Evolutionary conservation across 331 rosid species (phyloP), one percentile per base, ranked within the genome.

Genomic region (Dryas integrifolia): DNA sequence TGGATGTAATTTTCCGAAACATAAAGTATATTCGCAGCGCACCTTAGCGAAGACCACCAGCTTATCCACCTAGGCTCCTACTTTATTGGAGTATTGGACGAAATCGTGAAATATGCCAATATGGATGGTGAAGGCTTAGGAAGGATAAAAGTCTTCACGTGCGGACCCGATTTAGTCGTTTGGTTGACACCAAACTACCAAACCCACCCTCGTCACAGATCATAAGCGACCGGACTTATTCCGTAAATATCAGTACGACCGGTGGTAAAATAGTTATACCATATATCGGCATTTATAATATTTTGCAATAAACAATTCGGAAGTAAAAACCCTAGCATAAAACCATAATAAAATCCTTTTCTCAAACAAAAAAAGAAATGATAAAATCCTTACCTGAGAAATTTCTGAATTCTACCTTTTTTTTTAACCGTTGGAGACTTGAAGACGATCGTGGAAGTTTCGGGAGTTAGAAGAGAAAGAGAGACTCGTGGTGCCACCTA

Each of bases 401-500:
- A 21, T 55, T 57, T 75, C 70, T 52, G 76, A 72, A 26, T 3
- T 24, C 30, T 13, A 24, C 5, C 4, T 9, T 39, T 2, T 30
- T 69, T 21, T 67, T 49, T n/a, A 21, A 18, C 43, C 53, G 41
- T 61, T 60, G 61, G 24, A 40, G 73, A 49, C 79, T 61, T 60
- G 61, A 35, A 40, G 73, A 49, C 81, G 67, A 70, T 58, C 50
- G 69, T 60, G 72, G 48, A 67, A 15, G 40, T 69, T 72, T 5
- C 10, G 49, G 65, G 49, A 26, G 65, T 49, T 40, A 16, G 69
- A 35, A 38, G 24, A 18, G 65, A 47, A 16, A 50, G 30, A 70
- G 72, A 62, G 30, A 24, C 83, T 46, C 73, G 76, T 76, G 78
- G 7, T 67, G 35, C 65, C 65, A 80, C 80, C 78, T 70, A 69